Base-by-base conservation (phyloP, 768 basidiomycete genomes). In the Holtermannia corniformis region DNA sequence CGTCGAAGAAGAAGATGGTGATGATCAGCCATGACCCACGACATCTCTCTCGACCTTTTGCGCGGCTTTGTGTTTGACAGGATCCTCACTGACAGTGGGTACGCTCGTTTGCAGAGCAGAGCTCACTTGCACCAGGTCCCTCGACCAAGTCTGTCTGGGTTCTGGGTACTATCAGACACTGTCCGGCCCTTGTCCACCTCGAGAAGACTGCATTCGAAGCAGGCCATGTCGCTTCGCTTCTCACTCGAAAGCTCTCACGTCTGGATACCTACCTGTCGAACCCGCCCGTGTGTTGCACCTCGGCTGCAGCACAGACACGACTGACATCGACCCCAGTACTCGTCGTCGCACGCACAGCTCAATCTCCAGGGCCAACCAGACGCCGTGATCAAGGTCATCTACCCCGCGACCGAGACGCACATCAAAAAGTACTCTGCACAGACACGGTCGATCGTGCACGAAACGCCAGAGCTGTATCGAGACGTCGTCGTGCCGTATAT, bases 391-490 rank as follows among this genome's bases (percentile, higher is more conserved):
- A 86, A 82, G 56, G 75, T 90, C 16, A 83, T 95, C 48, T 85
- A 79, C 57, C 93, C 93, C 14, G 89, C 89, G 1, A 96, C 89
- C 0, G 86, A 90, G 5, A 80, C 83, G 3, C 91, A 97, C 65
- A 83, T 97, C 53, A 79, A 78, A 56, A 95, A 95, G 85, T 92
- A 96, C 70, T 81, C 84, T 5, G 78, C 70, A 47, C 93, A 96
- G 65, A 76, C 79, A 13, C 71, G 80, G 0, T 63, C 80, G 20
- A 81, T 96, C 72, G 80, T 97, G 11, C 77, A 75, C 24, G 93
- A 99, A 72, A 93, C 91, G 0, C 86, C 89, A 0, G 79, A 78
- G 23, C 55, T 91, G 5, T 96, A 91, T 68, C 73, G 77, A 48
- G 63, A 66, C 1, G 76, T 90, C 47, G 87, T 89, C 3, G 77